These are phyloP conservation scores for Saraca asoca DNA, from an alignment of 331 rosid genomes.

Conservation along the genomic window DNA sequence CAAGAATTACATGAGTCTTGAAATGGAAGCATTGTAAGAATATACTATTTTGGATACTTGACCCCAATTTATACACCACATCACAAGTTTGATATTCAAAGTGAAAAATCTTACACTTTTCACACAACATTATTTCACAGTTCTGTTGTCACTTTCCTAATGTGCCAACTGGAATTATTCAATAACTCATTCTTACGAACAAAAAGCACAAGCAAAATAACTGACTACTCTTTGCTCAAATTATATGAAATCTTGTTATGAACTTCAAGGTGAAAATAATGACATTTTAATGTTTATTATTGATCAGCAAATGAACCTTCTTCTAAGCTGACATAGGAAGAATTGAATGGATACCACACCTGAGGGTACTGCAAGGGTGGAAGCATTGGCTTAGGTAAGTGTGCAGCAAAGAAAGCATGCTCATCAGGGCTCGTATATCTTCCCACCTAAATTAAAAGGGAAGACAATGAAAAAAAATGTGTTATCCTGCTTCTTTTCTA, in stretches of 20 bases:
- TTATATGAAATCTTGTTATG: neutral
- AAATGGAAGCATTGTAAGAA: slow-evolving; percentile 4
- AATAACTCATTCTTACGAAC: neutral
- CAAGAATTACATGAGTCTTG: neutral
- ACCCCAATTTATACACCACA: neutral
- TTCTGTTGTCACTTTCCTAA: neutral
- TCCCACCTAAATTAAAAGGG: slow-evolving; percentile 52
- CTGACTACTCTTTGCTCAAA: neutral
- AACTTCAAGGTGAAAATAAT: neutral
- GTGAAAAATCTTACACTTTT: slow-evolving; percentile 12
- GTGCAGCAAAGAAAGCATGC: slow-evolving; percentile 55
- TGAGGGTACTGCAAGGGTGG: slow-evolving; percentile 66
- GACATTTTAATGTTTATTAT: neutral
- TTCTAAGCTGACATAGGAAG: slow-evolving; percentile 3
- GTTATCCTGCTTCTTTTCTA: neutral
- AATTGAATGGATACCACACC: slow-evolving; percentile 37
- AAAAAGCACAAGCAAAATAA: neutral
- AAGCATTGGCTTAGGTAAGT: slow-evolving; percentile 52
- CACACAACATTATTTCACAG: neutral
- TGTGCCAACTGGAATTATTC: neutral
- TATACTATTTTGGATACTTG: slow-evolving; percentile 7
- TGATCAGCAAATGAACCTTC: slow-evolving; percentile 21
- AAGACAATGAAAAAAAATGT: slow-evolving; percentile 26
- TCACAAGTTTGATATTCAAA: neutral
- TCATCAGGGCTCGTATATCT: slow-evolving; percentile 66